Conservation (phyloP, 2,329 filamentous ascomycete genomes). For the Alternaria hordeiaustralica region DNA sequence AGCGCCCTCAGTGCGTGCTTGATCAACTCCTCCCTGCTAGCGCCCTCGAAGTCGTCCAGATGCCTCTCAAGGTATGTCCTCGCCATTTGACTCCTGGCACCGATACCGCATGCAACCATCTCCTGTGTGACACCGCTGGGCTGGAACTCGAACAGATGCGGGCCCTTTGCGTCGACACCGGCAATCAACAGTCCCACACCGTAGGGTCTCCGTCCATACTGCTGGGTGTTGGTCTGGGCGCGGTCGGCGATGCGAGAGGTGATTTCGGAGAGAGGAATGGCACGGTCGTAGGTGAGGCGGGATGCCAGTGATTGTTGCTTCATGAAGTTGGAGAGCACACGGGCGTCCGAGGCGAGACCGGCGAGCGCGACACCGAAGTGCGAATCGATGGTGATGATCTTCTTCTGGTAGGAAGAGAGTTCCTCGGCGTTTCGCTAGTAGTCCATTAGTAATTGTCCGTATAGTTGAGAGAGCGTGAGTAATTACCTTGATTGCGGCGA, state of each 20-base stretch:
- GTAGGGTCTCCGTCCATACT: slow-evolving; percentile 95
- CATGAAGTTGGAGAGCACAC: slow-evolving; percentile 99
- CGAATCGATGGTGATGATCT: slow-evolving; percentile 95
- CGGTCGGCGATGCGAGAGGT: slow-evolving; percentile 93
- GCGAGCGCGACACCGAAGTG: slow-evolving; percentile 96
- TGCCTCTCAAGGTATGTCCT: slow-evolving; percentile 95
- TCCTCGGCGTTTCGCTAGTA: slow-evolving; percentile 94
- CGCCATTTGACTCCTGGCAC: slow-evolving; percentile 95
- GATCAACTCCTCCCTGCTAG: slow-evolving; percentile 83
- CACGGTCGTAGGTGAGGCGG: slow-evolving; percentile 92
- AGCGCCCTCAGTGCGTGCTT: slow-evolving; percentile 88
- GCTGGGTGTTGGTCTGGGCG: slow-evolving; percentile 96
- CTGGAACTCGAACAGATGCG: slow-evolving; percentile 98
- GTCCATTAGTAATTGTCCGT: neutral
- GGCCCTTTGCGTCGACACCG: slow-evolving; percentile 90
- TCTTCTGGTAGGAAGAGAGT: slow-evolving; percentile 99
- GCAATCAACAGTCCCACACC: slow-evolving; percentile 92
- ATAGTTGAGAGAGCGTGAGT: neutral
- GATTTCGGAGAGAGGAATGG: slow-evolving; percentile 87
- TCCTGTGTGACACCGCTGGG: slow-evolving; percentile 95
- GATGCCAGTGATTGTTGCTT: slow-evolving; percentile 97
- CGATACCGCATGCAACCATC: slow-evolving; percentile 96
- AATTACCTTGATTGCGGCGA: slow-evolving; percentile 91
- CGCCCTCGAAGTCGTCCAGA: slow-evolving; percentile 79
- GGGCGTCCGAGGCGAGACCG: slow-evolving; percentile 94